phyloP scores from a whole-genome alignment of 495 filamentous ascomycete species.

The Trichoderma parareesei region DNA sequence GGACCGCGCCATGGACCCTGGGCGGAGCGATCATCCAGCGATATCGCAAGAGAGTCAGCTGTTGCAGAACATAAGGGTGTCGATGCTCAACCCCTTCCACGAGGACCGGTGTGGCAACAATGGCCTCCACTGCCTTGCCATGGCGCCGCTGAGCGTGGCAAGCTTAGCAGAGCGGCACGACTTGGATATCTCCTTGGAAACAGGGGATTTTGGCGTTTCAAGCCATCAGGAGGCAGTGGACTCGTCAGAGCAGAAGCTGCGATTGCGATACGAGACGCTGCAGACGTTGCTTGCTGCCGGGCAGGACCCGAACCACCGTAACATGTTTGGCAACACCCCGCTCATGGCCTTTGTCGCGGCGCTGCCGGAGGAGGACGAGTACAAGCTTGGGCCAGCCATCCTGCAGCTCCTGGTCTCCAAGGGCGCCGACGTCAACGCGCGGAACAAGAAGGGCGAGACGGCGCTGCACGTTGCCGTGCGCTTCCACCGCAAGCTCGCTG shows the following conservation, averaged over 20 bases:
- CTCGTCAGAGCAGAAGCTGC: slow-evolving; percentile 11
- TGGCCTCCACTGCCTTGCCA: slow-evolving; percentile 42
- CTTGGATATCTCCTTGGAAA: slow-evolving; percentile 13
- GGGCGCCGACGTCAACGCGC: slow-evolving; percentile 27
- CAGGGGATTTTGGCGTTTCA: neutral
- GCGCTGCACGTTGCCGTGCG: slow-evolving; percentile 37
- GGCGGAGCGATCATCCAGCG: slow-evolving; percentile 9
- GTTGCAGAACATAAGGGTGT: slow-evolving; percentile 26
- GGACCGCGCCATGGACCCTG: neutral
- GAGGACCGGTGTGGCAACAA: slow-evolving; percentile 39
- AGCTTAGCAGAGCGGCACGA: slow-evolving; percentile 20
- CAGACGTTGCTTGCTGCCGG: slow-evolving; percentile 25
- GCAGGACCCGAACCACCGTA: slow-evolving; percentile 38
- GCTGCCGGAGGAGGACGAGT: slow-evolving; percentile 33
- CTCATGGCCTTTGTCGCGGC: slow-evolving; percentile 40
- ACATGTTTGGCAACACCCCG: slow-evolving; percentile 32
- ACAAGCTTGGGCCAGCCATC: slow-evolving; percentile 23
- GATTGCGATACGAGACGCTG: slow-evolving; percentile 25
- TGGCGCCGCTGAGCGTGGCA: slow-evolving; percentile 28
- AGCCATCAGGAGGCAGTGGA: neutral
- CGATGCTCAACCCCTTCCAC: slow-evolving; percentile 21
- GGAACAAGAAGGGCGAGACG: slow-evolving; percentile 40
- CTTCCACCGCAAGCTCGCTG: slow-evolving; percentile 34
- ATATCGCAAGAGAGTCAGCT: slow-evolving; percentile 25
- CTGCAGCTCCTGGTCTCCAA: slow-evolving; percentile 24